phyloP scores from a whole-genome alignment of 352 stramenopile genomes.

The Globisporangium nodosum region DNA sequence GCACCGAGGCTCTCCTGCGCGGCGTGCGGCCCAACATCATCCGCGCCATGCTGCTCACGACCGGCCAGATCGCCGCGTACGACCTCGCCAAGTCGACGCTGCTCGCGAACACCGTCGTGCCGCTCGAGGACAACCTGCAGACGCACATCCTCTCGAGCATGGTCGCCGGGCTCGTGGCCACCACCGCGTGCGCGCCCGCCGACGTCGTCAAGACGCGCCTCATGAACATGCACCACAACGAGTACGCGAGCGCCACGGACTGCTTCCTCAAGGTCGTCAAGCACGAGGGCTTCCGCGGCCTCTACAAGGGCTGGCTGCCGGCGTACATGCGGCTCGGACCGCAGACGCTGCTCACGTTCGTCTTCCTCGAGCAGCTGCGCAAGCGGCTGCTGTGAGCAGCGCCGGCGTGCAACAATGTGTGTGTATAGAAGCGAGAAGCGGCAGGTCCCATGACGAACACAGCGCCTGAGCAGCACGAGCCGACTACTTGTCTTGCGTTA shows the following conservation, averaged over 20 bases:
- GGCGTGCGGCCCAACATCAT: constrained; percentile 82
- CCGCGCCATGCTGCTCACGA: constrained; percentile 78
- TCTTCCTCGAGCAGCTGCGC: constrained; percentile 80
- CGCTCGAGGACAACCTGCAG: constrained; percentile 56
- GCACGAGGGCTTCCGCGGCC: constrained; percentile 60
- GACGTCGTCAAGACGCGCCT: constrained; percentile 81
- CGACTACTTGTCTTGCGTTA: constrained; percentile 27
- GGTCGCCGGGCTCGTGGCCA: constrained; percentile 72
- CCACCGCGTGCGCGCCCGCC: constrained; percentile 67
- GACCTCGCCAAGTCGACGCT: constrained; percentile 63
- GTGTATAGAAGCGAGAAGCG: constrained; percentile 4
- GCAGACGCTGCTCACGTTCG: constrained; percentile 81
- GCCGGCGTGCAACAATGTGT: neutral
- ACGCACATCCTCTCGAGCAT: constrained; percentile 74
- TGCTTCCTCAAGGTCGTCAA: constrained; percentile 79
- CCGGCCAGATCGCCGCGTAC: constrained; percentile 79
- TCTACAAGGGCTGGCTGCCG: constrained; percentile 83
- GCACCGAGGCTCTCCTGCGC: constrained; percentile 50
- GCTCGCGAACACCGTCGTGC: constrained; percentile 35
- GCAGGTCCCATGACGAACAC: neutral
- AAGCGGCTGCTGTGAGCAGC: constrained; percentile 48
- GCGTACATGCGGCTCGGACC: constrained; percentile 81
- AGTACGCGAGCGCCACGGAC: constrained; percentile 76
- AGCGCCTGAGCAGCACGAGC: constrained; percentile 3
- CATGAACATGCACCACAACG: constrained; percentile 80